Base-by-base conservation (phyloP, 192 early-diverging fungal species). In the Spizellomyces sp. region DNA sequence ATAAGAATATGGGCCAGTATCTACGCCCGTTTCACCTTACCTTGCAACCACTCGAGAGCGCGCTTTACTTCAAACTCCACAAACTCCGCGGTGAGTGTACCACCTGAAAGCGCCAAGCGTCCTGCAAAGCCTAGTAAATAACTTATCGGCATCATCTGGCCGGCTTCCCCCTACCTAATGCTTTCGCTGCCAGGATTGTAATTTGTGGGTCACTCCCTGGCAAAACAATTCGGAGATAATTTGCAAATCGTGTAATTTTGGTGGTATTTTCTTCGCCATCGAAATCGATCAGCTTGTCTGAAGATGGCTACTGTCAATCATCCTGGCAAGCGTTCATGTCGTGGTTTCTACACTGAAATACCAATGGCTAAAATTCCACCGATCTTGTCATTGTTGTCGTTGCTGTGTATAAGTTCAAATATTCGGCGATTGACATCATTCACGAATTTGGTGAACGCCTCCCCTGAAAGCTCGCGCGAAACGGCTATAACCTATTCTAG, bases 1-100 rank as follows among this genome's bases (percentile, higher is more conserved):
- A 1, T 64, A 27, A 61, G 21, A 61, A 22, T 19, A 14, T 2
- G 77, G 46, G 67, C 1, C 9, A 19, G 55, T 22, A 70, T 67
- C 52, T 27, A 75, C 5, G 47, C 9, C 3, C 60, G n/a, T 4
- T 59, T 19, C n/a, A 61, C 36, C 36, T n/a, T 83, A 90, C 90
- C 90, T 79, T 93, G 91, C 54, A 94, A 78, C 90, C 90, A 94
- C 76, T 94, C 93, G 64, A 94, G 67, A 5, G 92, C 92, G 58
- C 91, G 79, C 71, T 92, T 90, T 10, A 94, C 89, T 74, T 94
- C 90, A 67, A 90, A 89, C 64, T 94, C 92, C 8, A 93, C 93
- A 61, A 93, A 88, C 68, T 94, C 92, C 6, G 92, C 86, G 0
- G 90, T 91, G 56, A 91, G 79, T 1, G 91, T 92, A 17, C 84